These are phyloP conservation scores for Colletotrichum plurivorum DNA, from an alignment of 2,329 filamentous ascomycete species.

Conservation along the genomic window DNA sequence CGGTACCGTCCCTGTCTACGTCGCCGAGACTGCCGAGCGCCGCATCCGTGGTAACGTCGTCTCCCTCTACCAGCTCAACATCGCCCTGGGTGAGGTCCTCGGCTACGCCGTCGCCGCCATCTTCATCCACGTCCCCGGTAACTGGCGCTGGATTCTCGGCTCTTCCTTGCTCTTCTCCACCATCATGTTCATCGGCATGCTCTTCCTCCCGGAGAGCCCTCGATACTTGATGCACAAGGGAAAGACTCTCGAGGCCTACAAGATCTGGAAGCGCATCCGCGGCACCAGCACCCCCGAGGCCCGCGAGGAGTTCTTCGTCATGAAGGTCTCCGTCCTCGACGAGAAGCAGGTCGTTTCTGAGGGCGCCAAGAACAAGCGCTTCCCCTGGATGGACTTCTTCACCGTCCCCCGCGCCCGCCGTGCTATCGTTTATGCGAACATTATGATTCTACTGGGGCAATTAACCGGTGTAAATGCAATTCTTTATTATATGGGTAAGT, in stretches of 20 bases:
- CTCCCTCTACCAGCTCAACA: constrained; percentile 82
- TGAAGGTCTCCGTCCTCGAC: constrained; percentile 73
- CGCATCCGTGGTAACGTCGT: constrained; percentile 79
- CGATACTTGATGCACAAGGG: constrained; percentile 80
- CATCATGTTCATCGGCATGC: constrained; percentile 67
- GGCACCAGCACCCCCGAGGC: constrained; percentile 70
- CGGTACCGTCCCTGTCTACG: constrained; percentile 81
- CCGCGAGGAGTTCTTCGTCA: constrained; percentile 79
- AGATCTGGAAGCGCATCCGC: constrained; percentile 81
- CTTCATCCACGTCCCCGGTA: constrained; percentile 77
- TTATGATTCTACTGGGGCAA: constrained; percentile 79
- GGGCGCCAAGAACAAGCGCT: constrained; percentile 67
- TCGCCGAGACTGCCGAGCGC: constrained; percentile 79
- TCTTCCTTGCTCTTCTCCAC: constrained; percentile 76
- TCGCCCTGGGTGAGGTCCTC: constrained; percentile 80
- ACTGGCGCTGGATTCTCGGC: constrained; percentile 82
- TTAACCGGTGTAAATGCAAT: constrained; percentile 80
- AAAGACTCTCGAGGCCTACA: constrained; percentile 56
- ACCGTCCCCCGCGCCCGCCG: constrained; percentile 77
- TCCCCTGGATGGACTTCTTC: constrained; percentile 82
- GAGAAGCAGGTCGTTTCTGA: constrained; percentile 69
- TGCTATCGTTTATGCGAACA: constrained; percentile 76
- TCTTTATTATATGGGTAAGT: constrained; percentile 77
- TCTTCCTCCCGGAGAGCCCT: constrained; percentile 80
- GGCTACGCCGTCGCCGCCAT: constrained; percentile 82